Conservation (phyloP, 148 eudicot genomes). For the Chenopodium album region DNA sequence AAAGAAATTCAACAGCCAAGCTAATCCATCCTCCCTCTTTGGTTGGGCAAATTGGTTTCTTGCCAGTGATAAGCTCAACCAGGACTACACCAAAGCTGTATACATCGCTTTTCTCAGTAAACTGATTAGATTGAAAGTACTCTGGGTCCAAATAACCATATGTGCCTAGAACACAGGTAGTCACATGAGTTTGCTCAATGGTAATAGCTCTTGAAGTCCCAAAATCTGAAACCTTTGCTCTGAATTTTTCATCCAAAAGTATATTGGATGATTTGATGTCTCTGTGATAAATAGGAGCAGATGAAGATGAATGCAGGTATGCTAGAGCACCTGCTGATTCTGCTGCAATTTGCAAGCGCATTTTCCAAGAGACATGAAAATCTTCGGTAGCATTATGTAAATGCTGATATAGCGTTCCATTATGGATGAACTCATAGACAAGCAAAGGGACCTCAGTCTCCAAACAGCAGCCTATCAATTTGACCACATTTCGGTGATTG, state of each 20-base stretch:
- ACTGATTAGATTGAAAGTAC: conserved; percentile 33
- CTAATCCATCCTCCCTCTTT: conserved; percentile 27
- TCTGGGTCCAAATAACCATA: conserved; percentile 36
- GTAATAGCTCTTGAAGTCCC: conserved; percentile 30
- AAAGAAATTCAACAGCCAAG: conserved; percentile 26
- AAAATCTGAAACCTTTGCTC: conserved; percentile 33
- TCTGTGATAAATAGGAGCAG: conserved; percentile 29
- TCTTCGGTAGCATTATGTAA: too few species aligned
- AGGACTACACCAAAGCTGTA: conserved; percentile 37
- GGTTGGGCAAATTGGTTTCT: conserved; percentile 22
- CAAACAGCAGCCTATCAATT: too few species aligned
- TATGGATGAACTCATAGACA: too few species aligned
- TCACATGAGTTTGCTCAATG: conserved; percentile 36
- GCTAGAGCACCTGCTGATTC: conserved; percentile 32
- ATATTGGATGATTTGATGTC: conserved; percentile 35
- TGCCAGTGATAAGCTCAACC: conserved; percentile 33
- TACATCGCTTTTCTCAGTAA: conserved; percentile 36
- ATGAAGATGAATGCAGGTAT: conserved; percentile 33
- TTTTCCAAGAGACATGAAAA: conserved; percentile 20
- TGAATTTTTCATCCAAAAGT: conserved; percentile 28
- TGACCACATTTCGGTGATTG: too few species aligned
- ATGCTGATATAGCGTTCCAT: too few species aligned
- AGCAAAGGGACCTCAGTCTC: too few species aligned
- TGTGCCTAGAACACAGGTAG: conserved; percentile 31
- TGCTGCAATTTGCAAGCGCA: conserved; percentile 37